A percentile compares a stretch with the other conserved stretches of the same genome.
Evolutionary conservation across 768 basidiomycete genomes (phyloP).

Genomic region (Lentinus brumalis): DNA sequence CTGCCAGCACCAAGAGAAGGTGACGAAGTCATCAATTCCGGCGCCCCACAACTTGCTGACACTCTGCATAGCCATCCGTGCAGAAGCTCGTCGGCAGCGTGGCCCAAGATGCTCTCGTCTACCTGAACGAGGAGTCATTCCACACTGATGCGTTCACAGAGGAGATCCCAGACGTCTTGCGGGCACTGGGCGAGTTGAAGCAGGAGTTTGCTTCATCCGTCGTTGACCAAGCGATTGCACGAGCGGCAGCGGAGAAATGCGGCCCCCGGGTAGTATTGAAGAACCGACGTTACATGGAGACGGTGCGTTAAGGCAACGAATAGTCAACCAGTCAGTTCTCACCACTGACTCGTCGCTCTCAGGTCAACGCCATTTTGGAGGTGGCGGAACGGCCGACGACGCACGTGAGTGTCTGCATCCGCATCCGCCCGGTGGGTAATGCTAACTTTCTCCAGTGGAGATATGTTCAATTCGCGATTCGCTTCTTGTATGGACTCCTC

Average conservation of each 20-base stretch:
- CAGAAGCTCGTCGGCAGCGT: constrained; percentile 68
- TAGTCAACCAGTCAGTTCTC: not conserved
- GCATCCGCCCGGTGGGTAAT: not conserved
- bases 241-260: constrained; percentile 45
- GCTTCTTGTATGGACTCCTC: constrained; percentile 61
- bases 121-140: constrained; percentile 65
- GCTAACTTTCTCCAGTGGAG: constrained; percentile 61
- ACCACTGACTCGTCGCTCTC: not conserved
- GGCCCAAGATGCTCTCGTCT: constrained; percentile 60
- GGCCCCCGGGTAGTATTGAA: constrained; percentile 45
- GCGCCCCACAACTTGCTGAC: not conserved
- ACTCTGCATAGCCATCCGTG: constrained; percentile 59
- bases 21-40: constrained; percentile 26
- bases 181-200: constrained; percentile 50
- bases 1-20: constrained; percentile 88
- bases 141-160: constrained; percentile 64
- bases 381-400: constrained; percentile 63
- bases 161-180: constrained; percentile 47
- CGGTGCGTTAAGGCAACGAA: constrained; percentile 38
- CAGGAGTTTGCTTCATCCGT: constrained; percentile 49
- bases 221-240: constrained; percentile 45
- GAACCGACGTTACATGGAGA: constrained; percentile 47
- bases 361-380: constrained; percentile 64
- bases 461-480: constrained; percentile 72
- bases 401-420: constrained; percentile 56